A percentile compares a stretch with the other conserved stretches of the same genome.
phyloP scores from a whole-genome alignment of 768 basidiomycete genomes.

The Xerocomellus chrysenteron region DNA sequence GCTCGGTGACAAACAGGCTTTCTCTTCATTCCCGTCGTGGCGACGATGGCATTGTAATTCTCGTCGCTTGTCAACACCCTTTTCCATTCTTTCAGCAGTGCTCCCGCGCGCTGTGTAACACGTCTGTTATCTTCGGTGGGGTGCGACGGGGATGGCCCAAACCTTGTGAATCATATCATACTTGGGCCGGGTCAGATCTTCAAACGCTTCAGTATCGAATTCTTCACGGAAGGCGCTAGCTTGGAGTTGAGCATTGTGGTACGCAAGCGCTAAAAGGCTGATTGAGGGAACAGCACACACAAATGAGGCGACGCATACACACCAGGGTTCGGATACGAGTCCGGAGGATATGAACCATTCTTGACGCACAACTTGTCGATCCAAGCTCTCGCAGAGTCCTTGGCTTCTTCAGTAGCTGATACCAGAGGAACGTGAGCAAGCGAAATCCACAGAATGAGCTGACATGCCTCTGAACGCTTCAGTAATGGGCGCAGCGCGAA shows the following conservation, averaged over 20 bases:
- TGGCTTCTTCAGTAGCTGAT: slow-evolving; percentile 66
- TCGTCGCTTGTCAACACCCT: slow-evolving; percentile 58
- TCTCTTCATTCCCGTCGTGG: slow-evolving; percentile 59
- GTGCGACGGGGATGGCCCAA: slow-evolving; percentile 7
- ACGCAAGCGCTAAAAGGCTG: slow-evolving; percentile 53
- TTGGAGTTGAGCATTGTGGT: slow-evolving; percentile 87
- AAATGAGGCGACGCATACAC: slow-evolving; percentile 21
- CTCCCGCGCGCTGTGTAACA: slow-evolving; percentile 58
- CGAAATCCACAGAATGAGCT: background rate
- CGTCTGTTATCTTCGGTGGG: background rate
- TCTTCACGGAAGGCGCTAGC: slow-evolving; percentile 92
- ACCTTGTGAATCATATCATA: slow-evolving; percentile 80
- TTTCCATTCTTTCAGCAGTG: slow-evolving; percentile 72
- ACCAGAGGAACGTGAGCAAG: slow-evolving; percentile 5
- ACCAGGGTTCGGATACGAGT: slow-evolving; percentile 92
- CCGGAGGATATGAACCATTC: slow-evolving; percentile 81
- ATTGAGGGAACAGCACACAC: background rate
- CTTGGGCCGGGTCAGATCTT: slow-evolving; percentile 82
- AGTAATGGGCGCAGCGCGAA: slow-evolving; percentile 74
- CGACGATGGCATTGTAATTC: slow-evolving; percentile 52
- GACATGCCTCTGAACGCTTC: slow-evolving; percentile 59
- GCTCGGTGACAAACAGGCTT: slow-evolving; percentile 54
- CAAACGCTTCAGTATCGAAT: slow-evolving; percentile 72
- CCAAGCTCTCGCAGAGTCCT: slow-evolving; percentile 65
- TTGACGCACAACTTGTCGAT: slow-evolving; percentile 79